Evolutionary conservation across 306 rosid genomes (phyloP).

Genomic region (Corylus americana): DNA sequence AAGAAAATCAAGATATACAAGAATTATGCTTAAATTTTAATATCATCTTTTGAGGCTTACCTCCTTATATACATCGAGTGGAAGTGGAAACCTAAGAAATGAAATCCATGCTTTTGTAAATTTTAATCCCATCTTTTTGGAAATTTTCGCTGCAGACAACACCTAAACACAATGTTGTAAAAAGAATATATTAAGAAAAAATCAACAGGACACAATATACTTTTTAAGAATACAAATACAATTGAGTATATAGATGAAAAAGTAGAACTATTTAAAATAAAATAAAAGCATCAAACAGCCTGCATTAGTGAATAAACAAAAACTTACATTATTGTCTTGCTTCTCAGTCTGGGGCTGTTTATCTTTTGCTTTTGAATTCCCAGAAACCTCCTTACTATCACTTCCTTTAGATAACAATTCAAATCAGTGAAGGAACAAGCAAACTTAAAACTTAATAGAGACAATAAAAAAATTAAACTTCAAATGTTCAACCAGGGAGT

Average conservation of each 20-base stretch:
- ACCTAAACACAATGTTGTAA: conserved; percentile 45
- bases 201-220: background rate
- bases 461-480: background rate
- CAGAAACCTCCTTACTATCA: conserved; percentile 42
- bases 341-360: conserved; percentile 48
- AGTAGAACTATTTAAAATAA: conserved; percentile 1
- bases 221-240: background rate
- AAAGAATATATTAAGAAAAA: conserved; percentile 1
- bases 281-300: conserved; percentile 18
- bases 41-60: conserved; percentile 42
- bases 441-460: background rate
- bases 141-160: conserved; percentile 51
- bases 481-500: background rate
- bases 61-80: conserved; percentile 89
- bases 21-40: background rate
- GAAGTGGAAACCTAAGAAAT: conserved; percentile 81
- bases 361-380: conserved; percentile 43
- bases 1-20: conserved; percentile 7
- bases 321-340: conserved; percentile 44
- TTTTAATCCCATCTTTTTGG: conserved; percentile 74
- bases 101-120: conserved; percentile 89
- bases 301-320: conserved; percentile 18
- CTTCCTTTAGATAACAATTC: conserved; percentile 37
- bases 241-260: background rate
- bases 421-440: conserved; percentile 25